Evolutionary conservation across 2,329 filamentous ascomycete species (phyloP).

Genomic region (Beauveria medogensis): DNA sequence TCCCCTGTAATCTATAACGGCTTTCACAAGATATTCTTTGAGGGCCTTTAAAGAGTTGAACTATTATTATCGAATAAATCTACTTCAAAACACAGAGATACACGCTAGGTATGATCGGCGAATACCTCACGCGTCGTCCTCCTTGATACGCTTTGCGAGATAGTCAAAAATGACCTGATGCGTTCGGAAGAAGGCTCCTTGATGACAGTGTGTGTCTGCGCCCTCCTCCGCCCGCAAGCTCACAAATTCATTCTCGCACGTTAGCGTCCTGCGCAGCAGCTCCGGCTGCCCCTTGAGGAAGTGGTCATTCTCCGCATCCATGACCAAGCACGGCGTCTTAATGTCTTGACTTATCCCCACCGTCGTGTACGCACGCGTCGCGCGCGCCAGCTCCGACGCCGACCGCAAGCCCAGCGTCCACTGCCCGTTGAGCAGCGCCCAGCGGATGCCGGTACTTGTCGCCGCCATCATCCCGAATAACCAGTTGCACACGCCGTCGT

Average conservation of each 20-base stretch:
- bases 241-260: slow-evolving; percentile 1
- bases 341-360: not conserved
- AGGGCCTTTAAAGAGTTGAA: too few relatives aligned
- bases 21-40: too few relatives aligned
- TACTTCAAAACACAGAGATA: too few relatives aligned
- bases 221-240: not conserved
- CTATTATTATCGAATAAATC: too few relatives aligned
- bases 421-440: not conserved
- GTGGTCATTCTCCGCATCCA: slow-evolving; percentile 4
- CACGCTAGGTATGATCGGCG: not conserved
- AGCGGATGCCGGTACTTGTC: not conserved
- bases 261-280: not conserved
- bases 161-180: slow-evolving; percentile 3
- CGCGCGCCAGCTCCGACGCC: not conserved
- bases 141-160: not conserved
- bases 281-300: slow-evolving; percentile 5
- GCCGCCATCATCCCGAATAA: not conserved
- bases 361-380: not conserved
- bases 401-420: not conserved
- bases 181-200: slow-evolving; percentile 1
- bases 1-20: too few relatives aligned
- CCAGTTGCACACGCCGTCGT: not conserved
- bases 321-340: not conserved
- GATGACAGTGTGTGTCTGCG: slow-evolving; percentile 1
- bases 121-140: not conserved